Evolutionary conservation across 139 green algal species (phyloP), one percentile per base, ranked within the genome.

Genomic region (Edaphochlamys debaryana): DNA sequence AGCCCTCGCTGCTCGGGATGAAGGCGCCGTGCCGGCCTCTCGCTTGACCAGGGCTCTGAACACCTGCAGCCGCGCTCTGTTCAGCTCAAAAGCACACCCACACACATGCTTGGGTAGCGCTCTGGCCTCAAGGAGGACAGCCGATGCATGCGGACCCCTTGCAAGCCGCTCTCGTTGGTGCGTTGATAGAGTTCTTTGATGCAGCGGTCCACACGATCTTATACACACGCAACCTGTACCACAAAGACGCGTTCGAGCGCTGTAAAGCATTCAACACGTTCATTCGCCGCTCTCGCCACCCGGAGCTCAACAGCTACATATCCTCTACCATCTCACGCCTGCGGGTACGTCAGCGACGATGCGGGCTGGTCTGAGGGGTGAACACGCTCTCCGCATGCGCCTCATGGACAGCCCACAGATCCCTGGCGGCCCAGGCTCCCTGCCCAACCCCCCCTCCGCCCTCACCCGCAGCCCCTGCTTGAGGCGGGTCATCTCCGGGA

Each of bases 401-500:
- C 8, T 66, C 23, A 8, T 8, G 11, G 37, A 32, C 37, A 56
- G 67, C 37, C 13, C 37, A 40, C n/a, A 69, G 62, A 4, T 38
- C 62, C 4, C 23, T 19, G 25, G 25, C 22, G 22, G 11, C 5
- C 56, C 4, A 4, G 8, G 4, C 56, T 17, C 4, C 5, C 56
- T 9, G 11, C 22, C 56, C 9, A 32, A 5, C 30, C 22, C 56
- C 8, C 11, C 25, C 15, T 27, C 56, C 25, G 22, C n/a, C 23
- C 22, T 22, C 3, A 7, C 15, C 30, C 32, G 22, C 73, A 67
- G 42, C 48, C 66, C 20, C 66, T 79, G 6, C 22, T 81, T 19
- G 75, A 81, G 75, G 71, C 50, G 27, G 36, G 56, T 19, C 56
- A 75, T 13, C 69, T 93, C 20, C 90, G 91, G n/a, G 95, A 96